Evolutionary conservation across 768 basidiomycete genomes (phyloP).

Genomic region (Goffeauzyma gilvescens): DNA sequence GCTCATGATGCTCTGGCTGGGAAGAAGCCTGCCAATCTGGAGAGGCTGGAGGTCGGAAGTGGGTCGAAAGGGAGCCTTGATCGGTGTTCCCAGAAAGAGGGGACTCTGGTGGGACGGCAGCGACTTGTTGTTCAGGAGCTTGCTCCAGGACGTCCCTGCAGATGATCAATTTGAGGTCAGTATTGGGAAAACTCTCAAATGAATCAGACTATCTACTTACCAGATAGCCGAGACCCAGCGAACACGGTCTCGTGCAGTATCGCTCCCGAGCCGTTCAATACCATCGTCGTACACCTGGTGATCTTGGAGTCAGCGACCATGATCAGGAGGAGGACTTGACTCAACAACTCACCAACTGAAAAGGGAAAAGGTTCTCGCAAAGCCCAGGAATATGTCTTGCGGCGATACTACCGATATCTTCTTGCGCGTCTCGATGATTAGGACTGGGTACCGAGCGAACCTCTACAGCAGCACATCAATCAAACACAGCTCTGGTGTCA

Average conservation of each 20-base stretch:
- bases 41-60: too few relatives aligned
- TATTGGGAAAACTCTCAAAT: too few relatives aligned
- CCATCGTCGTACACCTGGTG: constrained; percentile 60
- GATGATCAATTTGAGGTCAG: not conserved
- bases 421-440: constrained; percentile 56
- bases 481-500: not conserved
- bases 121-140: constrained; percentile 1
- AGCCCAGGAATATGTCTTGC: constrained; percentile 43
- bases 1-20: too few relatives aligned
- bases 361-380: constrained; percentile 60
- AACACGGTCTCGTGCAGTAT: constrained; percentile 65
- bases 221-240: constrained; percentile 83
- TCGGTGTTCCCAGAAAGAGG: constrained; percentile 2
- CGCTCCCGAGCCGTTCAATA: constrained; percentile 70
- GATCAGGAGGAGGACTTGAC: not conserved
- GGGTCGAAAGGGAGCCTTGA: too few relatives aligned
- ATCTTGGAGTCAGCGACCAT: not conserved
- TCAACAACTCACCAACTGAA: constrained; percentile 43
- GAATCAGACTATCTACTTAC: constrained; percentile 36
- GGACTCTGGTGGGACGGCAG: not conserved
- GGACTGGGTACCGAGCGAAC: constrained; percentile 69
- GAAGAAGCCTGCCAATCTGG: too few relatives aligned
- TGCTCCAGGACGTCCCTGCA: constrained; percentile 49
- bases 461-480: constrained; percentile 40
- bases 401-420: constrained; percentile 72